Conservation (phyloP, 345 rosid species). For the Reutealis trisperma region DNA sequence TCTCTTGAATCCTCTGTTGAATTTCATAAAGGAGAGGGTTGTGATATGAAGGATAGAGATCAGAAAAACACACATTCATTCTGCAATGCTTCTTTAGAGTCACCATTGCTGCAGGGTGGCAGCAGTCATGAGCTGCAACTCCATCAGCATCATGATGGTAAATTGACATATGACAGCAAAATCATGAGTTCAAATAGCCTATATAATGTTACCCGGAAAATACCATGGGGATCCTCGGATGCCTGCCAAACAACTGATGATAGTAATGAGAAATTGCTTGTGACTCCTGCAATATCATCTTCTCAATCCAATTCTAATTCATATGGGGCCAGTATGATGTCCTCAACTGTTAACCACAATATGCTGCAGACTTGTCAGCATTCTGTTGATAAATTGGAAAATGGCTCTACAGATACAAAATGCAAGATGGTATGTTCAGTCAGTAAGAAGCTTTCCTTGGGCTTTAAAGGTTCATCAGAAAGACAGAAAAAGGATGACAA, state of each 20-base stretch:
- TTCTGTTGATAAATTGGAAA: constrained; percentile 16
- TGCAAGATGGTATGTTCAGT: constrained; percentile 24
- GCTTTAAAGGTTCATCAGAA: constrained; percentile 28
- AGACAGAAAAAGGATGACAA: constrained; percentile 29
- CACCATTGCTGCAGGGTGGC: constrained; percentile 1
- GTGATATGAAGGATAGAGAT: constrained; percentile 18
- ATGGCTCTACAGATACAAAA: constrained; percentile 1
- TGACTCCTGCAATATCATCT: constrained; percentile 1
- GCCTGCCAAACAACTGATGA: constrained; percentile 15
- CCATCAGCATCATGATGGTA: constrained; percentile 2
- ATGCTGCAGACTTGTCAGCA: constrained; percentile 16
- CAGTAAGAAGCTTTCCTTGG: constrained; percentile 52
- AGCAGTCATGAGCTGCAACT: constrained; percentile 4
- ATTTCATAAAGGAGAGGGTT: constrained; percentile 28
- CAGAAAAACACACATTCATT: constrained; percentile 20
- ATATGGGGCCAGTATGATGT: constrained; percentile 2
- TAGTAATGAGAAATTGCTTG: constrained; percentile 5
- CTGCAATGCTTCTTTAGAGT: constrained; percentile 9
- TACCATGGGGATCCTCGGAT: constrained; percentile 1
- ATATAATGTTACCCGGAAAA: constrained; percentile 5
- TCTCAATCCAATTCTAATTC: constrained; percentile 1
- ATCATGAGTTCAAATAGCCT: constrained; percentile 12
- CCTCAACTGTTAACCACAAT: neutral
- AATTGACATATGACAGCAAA: constrained; percentile 8
- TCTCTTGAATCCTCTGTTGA: constrained; percentile 39